phyloP scores from a whole-genome alignment of 2,329 filamentous ascomycete species.

The Tolypocladium tundrense region DNA sequence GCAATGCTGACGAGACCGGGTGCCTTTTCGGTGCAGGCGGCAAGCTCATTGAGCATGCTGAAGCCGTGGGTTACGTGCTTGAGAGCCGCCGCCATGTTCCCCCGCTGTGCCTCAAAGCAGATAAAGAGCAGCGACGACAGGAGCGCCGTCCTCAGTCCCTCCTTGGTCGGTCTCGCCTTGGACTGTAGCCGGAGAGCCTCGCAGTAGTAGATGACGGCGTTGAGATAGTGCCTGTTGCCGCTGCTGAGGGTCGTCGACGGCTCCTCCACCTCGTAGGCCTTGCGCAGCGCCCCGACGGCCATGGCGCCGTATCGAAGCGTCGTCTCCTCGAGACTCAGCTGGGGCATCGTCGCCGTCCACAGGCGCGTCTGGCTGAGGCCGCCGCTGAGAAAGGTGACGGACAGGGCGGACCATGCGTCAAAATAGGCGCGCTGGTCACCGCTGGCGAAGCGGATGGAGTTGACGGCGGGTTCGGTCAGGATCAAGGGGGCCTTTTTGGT shows the following conservation, averaged over 20 bases:
- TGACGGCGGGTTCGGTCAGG: conserved; percentile 21
- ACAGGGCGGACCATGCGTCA: conserved; percentile 25
- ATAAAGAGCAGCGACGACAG: conserved; percentile 29
- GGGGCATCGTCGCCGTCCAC: conserved; percentile 30
- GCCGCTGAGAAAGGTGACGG: conserved; percentile 24
- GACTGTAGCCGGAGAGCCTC: conserved; percentile 29
- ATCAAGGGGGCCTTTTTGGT: conserved; percentile 18
- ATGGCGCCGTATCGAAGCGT: conserved; percentile 28
- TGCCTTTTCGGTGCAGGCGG: conserved; percentile 23
- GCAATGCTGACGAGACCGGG: conserved; percentile 26
- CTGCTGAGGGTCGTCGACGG: conserved; percentile 10
- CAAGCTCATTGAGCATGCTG: conserved; percentile 28
- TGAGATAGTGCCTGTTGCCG: conserved; percentile 27
- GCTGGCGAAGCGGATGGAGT: conserved; percentile 22
- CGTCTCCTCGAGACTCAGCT: conserved; percentile 25
- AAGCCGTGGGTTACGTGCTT: conserved; percentile 31
- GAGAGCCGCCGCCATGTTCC: conserved; percentile 27
- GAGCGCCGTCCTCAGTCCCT: conserved; percentile 27
- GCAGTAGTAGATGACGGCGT: conserved; percentile 29
- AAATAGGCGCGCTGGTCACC: conserved; percentile 26
- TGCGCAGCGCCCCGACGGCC: conserved; percentile 28
- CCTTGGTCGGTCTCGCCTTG: conserved; percentile 22
- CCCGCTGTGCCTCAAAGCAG: conserved; percentile 29
- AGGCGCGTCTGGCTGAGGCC: conserved; percentile 21
- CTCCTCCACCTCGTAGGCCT: conserved; percentile 17